These are phyloP conservation scores for Pezicula rhizophila DNA, from an alignment of 2,329 filamentous ascomycete species.

Conservation along the genomic window DNA sequence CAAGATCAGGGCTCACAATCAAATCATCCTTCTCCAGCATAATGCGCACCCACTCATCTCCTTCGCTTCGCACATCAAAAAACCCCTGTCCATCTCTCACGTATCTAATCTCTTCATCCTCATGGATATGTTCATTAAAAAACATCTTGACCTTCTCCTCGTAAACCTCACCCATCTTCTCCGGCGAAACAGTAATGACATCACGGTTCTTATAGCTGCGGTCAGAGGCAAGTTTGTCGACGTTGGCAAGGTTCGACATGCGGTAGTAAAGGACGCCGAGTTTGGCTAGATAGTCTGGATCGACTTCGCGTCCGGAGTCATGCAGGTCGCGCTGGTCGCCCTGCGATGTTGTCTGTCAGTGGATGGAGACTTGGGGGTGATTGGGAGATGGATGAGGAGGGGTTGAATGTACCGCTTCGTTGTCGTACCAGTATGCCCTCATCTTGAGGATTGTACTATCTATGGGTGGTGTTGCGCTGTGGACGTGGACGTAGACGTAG, in stretches of 20 bases:
- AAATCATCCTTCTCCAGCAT: conserved; percentile 79
- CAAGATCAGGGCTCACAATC: conserved; percentile 39
- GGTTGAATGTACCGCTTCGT: conserved; percentile 44
- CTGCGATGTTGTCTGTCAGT: conserved; percentile 38
- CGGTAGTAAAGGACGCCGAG: conserved; percentile 78
- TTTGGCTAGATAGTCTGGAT: conserved; percentile 57
- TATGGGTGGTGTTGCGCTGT: not conserved
- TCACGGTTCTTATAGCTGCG: conserved; percentile 93
- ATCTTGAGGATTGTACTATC: conserved; percentile 36
- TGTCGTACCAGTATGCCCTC: conserved; percentile 69
- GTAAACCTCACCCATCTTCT: conserved; percentile 79
- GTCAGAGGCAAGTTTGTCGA: conserved; percentile 67
- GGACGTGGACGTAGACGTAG: not conserved
- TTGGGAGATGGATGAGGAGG: conserved; percentile 1
- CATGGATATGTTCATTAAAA: conserved; percentile 92
- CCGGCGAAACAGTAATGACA: conserved; percentile 81
- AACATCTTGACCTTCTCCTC: conserved; percentile 92
- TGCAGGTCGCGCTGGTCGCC: conserved; percentile 91
- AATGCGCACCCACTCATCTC: conserved; percentile 86
- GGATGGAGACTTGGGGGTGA: not conserved
- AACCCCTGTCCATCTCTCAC: conserved; percentile 83
- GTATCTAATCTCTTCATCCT: conserved; percentile 97
- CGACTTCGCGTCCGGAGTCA: conserved; percentile 70
- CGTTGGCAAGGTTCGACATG: conserved; percentile 56
- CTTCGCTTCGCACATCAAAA: conserved; percentile 82